Conservation (phyloP, 2,329 filamentous ascomycete genomes). For the Trichoderma hamatum region DNA sequence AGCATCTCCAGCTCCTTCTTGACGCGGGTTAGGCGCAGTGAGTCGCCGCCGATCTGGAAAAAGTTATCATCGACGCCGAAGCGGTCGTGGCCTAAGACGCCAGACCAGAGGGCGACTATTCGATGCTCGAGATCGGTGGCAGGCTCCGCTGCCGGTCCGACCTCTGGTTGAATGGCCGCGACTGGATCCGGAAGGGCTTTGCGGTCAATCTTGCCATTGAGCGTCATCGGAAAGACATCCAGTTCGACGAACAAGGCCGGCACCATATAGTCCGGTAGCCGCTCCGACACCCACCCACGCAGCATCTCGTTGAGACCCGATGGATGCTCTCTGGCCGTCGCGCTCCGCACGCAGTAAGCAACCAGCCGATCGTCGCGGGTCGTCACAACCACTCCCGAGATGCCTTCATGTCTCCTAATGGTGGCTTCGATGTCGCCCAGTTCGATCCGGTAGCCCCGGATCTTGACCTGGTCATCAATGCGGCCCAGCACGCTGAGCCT, state of each 20-base stretch:
- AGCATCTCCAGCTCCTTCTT: constrained; percentile 27
- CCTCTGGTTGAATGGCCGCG: not conserved
- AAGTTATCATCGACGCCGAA: constrained; percentile 31
- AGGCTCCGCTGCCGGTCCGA: no score
- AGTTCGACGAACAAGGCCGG: constrained; percentile 30
- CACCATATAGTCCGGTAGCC: no score
- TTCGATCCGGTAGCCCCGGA: constrained; percentile 32
- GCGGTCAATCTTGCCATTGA: constrained; percentile 30
- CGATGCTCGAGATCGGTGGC: no score
- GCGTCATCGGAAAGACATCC: constrained; percentile 27
- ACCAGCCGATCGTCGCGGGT: no score
- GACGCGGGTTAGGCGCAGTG: constrained; percentile 28
- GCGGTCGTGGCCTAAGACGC: constrained; percentile 28
- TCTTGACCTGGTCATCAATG: constrained; percentile 33
- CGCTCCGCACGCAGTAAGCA: no score
- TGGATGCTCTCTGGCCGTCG: no score
- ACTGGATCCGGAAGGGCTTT: constrained; percentile 30
- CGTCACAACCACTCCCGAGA: no score
- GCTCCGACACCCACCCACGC: no score
- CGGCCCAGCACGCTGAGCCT: constrained; percentile 31
- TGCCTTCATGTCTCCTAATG: constrained; percentile 24
- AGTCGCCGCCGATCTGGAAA: constrained; percentile 33
- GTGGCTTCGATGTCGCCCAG: constrained; percentile 32
- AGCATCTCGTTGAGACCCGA: no score
- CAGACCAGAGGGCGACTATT: no score